Percentiles rank a stretch among this genome's conserved stretches.
phyloP scores from a whole-genome alignment of 139 green algal species.

The Coccomyxa sp. region DNA sequence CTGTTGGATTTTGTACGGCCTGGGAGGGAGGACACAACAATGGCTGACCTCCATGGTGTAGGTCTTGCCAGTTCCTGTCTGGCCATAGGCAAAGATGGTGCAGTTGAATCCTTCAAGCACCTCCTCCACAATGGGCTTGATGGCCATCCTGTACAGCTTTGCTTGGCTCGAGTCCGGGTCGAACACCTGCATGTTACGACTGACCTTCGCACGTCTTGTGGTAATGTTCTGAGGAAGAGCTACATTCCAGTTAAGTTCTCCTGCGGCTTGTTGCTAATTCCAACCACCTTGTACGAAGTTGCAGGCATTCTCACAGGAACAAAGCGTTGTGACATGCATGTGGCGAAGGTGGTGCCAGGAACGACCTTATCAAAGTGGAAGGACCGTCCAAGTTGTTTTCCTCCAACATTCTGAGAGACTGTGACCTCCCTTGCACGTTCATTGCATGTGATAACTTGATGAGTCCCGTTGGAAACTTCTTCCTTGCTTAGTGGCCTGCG shows the following conservation, averaged over 20 bases:
- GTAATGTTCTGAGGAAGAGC: too few species aligned
- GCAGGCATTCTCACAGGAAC: background rate
- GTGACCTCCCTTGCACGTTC: conserved; percentile 75
- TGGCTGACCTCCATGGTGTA: conserved; percentile 87
- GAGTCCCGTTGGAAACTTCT: conserved; percentile 57
- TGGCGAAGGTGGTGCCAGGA: background rate
- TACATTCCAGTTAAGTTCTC: too few species aligned
- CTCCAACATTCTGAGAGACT: conserved; percentile 69
- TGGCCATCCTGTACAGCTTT: conserved; percentile 78
- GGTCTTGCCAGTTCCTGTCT: conserved; percentile 97
- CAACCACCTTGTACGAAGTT: background rate
- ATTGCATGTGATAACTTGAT: conserved; percentile 78
- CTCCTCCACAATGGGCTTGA: conserved; percentile 92
- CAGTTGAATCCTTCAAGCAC: conserved; percentile 90
- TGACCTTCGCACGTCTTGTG: background rate
- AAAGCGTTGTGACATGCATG: background rate
- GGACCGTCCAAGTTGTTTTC: conserved; percentile 73
- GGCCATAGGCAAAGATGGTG: conserved; percentile 89
- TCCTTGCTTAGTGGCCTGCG: conserved; percentile 69
- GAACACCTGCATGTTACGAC: conserved; percentile 68
- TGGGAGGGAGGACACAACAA: background rate
- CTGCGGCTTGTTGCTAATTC: too few species aligned
- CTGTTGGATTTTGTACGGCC: too few species aligned
- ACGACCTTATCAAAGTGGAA: conserved; percentile 93
- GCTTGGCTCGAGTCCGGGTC: conserved; percentile 74